Conservation (phyloP, 1,284 basidiomycete species). For the Inonotus obliquus region DNA sequence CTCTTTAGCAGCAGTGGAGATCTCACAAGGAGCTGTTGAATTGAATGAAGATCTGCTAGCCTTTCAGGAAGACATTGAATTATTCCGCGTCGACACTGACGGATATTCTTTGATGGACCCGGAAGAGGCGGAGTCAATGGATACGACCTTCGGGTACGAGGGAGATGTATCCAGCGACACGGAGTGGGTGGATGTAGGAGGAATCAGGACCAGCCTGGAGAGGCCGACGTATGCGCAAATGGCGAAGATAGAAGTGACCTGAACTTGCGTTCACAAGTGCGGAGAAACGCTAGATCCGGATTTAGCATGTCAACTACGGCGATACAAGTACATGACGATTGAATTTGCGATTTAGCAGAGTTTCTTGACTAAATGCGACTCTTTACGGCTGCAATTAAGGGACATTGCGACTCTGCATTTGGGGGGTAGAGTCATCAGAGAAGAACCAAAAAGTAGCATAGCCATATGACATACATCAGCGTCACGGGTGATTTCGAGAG, state of each 20-base stretch:
- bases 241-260: constrained; percentile 11
- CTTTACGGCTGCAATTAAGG: neutral
- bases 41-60: neutral
- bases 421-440: neutral
- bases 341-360: neutral
- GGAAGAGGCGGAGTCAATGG: neutral
- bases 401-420: neutral
- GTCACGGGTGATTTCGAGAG: constrained; percentile 15
- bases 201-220: neutral
- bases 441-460: neutral
- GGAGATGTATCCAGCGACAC: neutral
- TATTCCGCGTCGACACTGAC: neutral
- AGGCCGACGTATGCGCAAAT: constrained; percentile 14
- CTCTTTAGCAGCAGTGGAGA: neutral
- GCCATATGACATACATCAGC: constrained; percentile 12
- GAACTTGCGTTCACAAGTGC: neutral
- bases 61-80: too few relatives aligned
- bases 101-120: neutral
- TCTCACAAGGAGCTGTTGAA: neutral
- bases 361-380: neutral
- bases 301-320: too few relatives aligned
- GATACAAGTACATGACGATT: neutral
- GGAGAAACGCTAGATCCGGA: neutral
- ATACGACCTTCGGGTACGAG: neutral
- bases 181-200: neutral